Percentiles rank a stretch among this genome's conserved stretches.
phyloP scores from a whole-genome alignment of 805 yeast species.

The Lipomyces kockii region DNA sequence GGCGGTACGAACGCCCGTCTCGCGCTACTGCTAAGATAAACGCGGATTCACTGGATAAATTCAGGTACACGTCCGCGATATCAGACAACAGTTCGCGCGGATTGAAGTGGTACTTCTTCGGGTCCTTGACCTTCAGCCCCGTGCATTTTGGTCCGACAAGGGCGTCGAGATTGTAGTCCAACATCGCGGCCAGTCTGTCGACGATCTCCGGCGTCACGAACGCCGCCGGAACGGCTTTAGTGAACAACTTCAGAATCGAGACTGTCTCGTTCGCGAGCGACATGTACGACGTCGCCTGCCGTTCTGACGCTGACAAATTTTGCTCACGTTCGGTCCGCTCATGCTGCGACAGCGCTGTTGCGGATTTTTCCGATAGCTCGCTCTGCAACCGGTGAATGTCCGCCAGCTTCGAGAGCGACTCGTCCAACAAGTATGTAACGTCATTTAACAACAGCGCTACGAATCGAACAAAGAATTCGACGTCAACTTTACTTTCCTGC shows the following conservation, averaged over 20 bases:
- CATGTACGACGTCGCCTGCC: constrained; percentile 79
- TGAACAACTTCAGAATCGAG: constrained; percentile 75
- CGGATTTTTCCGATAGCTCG: constrained; percentile 53
- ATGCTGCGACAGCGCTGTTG: constrained; percentile 34
- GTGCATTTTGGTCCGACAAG: constrained; percentile 95
- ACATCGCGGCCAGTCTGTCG: constrained; percentile 93
- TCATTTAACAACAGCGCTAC: constrained; percentile 95
- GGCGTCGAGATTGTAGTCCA: constrained; percentile 88
- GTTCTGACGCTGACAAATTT: constrained; percentile 66
- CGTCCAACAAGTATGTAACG: constrained; percentile 88
- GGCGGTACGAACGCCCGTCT: constrained; percentile 87
- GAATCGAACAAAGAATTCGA: constrained; percentile 86
- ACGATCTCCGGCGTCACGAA: constrained; percentile 89
- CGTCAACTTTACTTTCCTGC: constrained; percentile 66
- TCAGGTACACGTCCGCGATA: constrained; percentile 74
- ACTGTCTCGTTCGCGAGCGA: constrained; percentile 83
- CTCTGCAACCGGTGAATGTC: constrained; percentile 76
- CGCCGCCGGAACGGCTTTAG: constrained; percentile 83
- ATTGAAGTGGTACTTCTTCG: constrained; percentile 80
- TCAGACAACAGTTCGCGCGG: constrained; percentile 73
- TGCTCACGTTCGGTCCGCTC: constrained; percentile 52
- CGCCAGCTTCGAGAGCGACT: constrained; percentile 77
- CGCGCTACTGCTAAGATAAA: constrained; percentile 82
- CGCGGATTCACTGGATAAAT: constrained; percentile 64
- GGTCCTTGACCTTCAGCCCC: constrained; percentile 80